Conservation (phyloP, 805 yeast genomes). For the Suhomyces canberraensis region DNA sequence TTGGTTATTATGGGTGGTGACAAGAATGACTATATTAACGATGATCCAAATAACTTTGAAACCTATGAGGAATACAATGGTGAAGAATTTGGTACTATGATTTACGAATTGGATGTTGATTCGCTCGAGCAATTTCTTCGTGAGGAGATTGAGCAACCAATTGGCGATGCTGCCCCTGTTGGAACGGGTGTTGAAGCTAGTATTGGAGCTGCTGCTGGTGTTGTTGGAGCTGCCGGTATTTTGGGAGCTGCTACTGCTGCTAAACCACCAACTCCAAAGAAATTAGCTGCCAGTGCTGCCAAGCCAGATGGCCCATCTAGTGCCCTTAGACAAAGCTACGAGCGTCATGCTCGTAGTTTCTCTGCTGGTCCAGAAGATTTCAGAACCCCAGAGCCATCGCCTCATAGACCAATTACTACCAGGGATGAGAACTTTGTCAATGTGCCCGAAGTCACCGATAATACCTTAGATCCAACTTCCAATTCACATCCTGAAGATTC, state of each 20-base stretch:
- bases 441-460: background rate
- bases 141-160: background rate
- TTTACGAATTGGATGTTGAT: conserved; percentile 60
- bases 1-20: conserved; percentile 91
- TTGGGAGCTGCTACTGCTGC: background rate
- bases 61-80: conserved; percentile 52
- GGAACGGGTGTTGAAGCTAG: too few relatives aligned
- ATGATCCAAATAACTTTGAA: conserved; percentile 46
- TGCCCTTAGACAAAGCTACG: conserved; percentile 11
- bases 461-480: background rate
- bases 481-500: background rate
- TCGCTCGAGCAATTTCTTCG: conserved; percentile 29
- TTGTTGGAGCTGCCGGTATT: too few relatives aligned
- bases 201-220: too few relatives aligned
- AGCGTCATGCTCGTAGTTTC: conserved; percentile 33
- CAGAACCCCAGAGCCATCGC: conserved; percentile 22
- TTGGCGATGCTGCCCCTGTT: background rate
- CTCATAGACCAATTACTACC: conserved; percentile 9
- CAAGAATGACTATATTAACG: conserved; percentile 60
- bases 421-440: conserved; percentile 2
- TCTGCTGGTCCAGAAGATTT: conserved; percentile 33
- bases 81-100: conserved; percentile 49
- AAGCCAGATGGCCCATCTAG: conserved; percentile 14
- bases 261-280: conserved; percentile 6
- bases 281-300: conserved; percentile 19